A percentile compares a stretch with the other conserved stretches of the same genome.
phyloP scores from a whole-genome alignment of 768 basidiomycete genomes.

The Naganishia onofrii region DNA sequence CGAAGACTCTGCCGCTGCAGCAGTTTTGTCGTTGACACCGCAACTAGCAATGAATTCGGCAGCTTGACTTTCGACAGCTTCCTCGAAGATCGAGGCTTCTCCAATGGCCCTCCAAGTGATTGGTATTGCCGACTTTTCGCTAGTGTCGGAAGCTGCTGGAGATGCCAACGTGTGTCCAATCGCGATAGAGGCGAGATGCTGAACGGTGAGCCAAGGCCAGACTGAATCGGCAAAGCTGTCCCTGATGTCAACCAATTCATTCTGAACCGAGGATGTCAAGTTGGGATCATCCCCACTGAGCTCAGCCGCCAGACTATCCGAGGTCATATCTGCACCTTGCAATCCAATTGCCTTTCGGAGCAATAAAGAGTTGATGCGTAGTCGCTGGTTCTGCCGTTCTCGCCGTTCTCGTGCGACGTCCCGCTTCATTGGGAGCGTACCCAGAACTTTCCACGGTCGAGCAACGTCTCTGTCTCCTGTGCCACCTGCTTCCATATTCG shows the following conservation, averaged over 20 bases:
- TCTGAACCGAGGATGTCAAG: background rate
- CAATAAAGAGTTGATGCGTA: slow-evolving; percentile 38
- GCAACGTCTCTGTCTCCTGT: slow-evolving; percentile 4
- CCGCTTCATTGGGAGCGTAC: slow-evolving; percentile 29
- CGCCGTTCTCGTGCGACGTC: slow-evolving; percentile 24
- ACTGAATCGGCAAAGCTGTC: slow-evolving; percentile 29
- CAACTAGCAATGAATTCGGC: background rate
- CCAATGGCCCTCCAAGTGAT: slow-evolving; percentile 30
- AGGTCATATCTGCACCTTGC: slow-evolving; percentile 34
- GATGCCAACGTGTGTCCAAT: slow-evolving; percentile 27
- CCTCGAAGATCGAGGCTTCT: slow-evolving; percentile 29
- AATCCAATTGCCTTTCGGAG: slow-evolving; percentile 35
- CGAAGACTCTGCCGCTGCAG: slow-evolving; percentile 42
- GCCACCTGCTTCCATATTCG: background rate
- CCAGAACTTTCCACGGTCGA: slow-evolving; percentile 35
- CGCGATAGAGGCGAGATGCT: slow-evolving; percentile 29
- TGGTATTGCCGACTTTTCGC: background rate
- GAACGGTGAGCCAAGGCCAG: slow-evolving; percentile 31
- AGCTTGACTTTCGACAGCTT: slow-evolving; percentile 12
- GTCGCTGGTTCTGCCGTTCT: slow-evolving; percentile 34
- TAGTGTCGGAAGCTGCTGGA: background rate
- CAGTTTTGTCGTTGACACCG: slow-evolving; percentile 5
- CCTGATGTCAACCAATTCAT: slow-evolving; percentile 23
- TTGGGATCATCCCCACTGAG: slow-evolving; percentile 15
- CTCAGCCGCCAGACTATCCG: slow-evolving; percentile 12